Evolutionary conservation across 352 stramenopile species (phyloP), one percentile per base, ranked within the genome.

Genomic region (Pythium sukuiense): DNA sequence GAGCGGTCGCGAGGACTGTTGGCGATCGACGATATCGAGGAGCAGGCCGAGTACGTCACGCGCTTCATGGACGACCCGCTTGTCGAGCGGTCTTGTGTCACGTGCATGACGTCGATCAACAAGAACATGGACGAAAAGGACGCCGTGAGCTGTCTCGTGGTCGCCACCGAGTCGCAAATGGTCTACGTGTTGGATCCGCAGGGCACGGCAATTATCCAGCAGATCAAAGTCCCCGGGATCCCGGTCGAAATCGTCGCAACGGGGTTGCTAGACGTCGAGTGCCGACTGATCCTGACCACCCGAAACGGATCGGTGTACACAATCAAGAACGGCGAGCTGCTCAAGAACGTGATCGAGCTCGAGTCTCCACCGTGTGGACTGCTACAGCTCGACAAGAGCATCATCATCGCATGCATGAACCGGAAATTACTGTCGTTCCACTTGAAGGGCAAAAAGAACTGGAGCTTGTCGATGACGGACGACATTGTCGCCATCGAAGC

Each of bases 361-460:
- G 90, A 96, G 55, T 83, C 85, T 0, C 80, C 84, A 20, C 75
- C 87, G 0, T 93, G 86, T 48, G 88, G 80, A 0, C 67, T 96
- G 4, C 65, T 95, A 2, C 82, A 93, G 57, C 69, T 93, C 30
- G 88, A 94, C 43, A 92, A 92, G 45, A 92, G 83, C 66, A 91
- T 95, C 48, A 76, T 96, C 24, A 88, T 97, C 48, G 91, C 89
- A 6, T 95, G 85, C 18, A 93, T 94, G 76, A 94, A 96, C 62
- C 75, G 85, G 18, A 95, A 87, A 32, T 68, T 98, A 26, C 83
- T 87, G 46, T 96, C 87, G 14, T 97, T 89, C 59, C 87, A 96
- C 59, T 74, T 97, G 50, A 97, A 97, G 61, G 90, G 91, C 26
- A 93, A 95, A 57, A 96, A 96, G 71, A 95, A 97, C 76, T 97